Evolutionary conservation across 2,329 filamentous ascomycete species (phyloP).

Genomic region (Fusarium zealandicum): DNA sequence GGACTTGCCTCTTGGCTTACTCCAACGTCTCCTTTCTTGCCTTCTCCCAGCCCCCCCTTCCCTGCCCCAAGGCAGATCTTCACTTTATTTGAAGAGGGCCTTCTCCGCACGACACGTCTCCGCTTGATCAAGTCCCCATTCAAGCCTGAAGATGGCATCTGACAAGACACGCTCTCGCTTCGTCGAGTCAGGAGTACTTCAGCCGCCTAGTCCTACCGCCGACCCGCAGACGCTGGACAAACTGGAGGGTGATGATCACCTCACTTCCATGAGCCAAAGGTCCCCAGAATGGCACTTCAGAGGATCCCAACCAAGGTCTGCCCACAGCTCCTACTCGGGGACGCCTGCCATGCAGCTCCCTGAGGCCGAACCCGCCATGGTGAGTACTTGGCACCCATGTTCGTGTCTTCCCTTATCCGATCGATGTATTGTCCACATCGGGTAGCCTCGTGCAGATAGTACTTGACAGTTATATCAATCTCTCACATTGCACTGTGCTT

Average conservation of each 20-base stretch:
- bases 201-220: slow-evolving; percentile 27
- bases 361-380: slow-evolving; percentile 28
- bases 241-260: slow-evolving; percentile 27
- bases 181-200: slow-evolving; percentile 29
- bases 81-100: slow-evolving; percentile 6
- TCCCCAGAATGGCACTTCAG: slow-evolving; percentile 12
- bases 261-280: neutral
- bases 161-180: slow-evolving; percentile 36
- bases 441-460: slow-evolving; percentile 5
- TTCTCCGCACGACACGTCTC: neutral
- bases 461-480: too few relatives aligned
- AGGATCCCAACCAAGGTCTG: slow-evolving; percentile 24
- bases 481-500: too few relatives aligned
- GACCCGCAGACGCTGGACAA: slow-evolving; percentile 28
- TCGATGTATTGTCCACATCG: neutral
- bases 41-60: neutral
- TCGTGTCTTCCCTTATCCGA: neutral
- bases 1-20: slow-evolving; percentile 2
- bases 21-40: slow-evolving; percentile 12
- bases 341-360: slow-evolving; percentile 32
- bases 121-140: neutral
- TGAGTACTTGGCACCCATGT: slow-evolving; percentile 15
- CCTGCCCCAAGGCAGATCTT: slow-evolving; percentile 9
- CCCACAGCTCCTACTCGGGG: slow-evolving; percentile 33
- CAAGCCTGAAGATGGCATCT: slow-evolving; percentile 20